phyloP scores from a whole-genome alignment of 441 rosid species.

The Rhodomyrtus psidioides region DNA sequence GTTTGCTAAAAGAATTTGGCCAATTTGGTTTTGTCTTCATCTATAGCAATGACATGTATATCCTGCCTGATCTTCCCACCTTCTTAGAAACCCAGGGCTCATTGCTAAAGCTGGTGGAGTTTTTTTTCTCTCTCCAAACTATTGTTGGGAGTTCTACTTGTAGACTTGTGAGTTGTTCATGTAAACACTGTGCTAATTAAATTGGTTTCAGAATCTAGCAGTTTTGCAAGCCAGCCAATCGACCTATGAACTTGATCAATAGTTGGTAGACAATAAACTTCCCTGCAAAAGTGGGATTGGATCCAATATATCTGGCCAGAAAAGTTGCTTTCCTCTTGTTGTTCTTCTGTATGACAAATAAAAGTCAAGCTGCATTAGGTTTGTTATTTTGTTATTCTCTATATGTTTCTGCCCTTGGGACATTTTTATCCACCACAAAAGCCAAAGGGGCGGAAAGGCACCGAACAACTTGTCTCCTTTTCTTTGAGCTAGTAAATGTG shows the following conservation, averaged over 20 bases:
- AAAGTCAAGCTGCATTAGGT: background rate
- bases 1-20: background rate
- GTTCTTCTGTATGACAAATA: background rate
- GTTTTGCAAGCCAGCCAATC: background rate
- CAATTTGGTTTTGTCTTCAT: background rate
- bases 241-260: background rate
- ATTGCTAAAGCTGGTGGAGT: background rate
- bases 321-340: background rate
- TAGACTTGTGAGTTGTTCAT: background rate
- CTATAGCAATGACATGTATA: background rate
- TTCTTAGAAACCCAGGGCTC: background rate
- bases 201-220: background rate
- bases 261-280: background rate
- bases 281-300: background rate
- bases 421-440: background rate
- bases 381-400: background rate
- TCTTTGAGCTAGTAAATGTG: background rate
- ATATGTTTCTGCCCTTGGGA: background rate
- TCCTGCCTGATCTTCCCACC: background rate
- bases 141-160: background rate
- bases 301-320: background rate
- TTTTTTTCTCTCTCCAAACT: background rate
- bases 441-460: background rate
- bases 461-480: background rate
- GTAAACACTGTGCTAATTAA: background rate